Evolutionary conservation across 805 yeast genomes (phyloP).

Genomic region (Pichia rugopelliculosa): DNA sequence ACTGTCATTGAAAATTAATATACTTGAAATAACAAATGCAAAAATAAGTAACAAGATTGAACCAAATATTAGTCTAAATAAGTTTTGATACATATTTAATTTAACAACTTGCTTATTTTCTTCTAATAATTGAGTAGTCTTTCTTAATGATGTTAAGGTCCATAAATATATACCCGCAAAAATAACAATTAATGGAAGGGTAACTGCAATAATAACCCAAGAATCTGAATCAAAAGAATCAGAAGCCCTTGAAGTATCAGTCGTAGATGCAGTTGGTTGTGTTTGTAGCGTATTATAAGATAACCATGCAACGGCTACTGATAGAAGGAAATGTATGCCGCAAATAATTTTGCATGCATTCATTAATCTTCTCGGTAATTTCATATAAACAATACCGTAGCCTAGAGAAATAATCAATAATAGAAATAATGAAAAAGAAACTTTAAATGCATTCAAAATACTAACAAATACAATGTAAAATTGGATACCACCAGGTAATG

Average conservation of each 20-base stretch:
- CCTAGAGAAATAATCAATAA: constrained; percentile 83
- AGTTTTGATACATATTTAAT: constrained; percentile 72
- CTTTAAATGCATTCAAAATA: constrained; percentile 68
- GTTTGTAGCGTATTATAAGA: constrained; percentile 31
- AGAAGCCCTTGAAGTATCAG: constrained; percentile 36
- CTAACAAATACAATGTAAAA: constrained; percentile 74
- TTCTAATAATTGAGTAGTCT: constrained; percentile 64
- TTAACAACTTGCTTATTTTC: constrained; percentile 90
- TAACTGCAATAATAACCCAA: constrained; percentile 41
- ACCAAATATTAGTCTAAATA: constrained; percentile 66
- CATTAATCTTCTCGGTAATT: constrained; percentile 71
- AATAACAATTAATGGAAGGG: constrained; percentile 66
- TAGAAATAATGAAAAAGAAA: constrained; percentile 83
- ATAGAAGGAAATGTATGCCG: constrained; percentile 46
- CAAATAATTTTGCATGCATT: constrained; percentile 57
- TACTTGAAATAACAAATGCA: constrained; percentile 64
- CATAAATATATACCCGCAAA: constrained; percentile 67
- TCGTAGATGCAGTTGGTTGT: constrained; percentile 27
- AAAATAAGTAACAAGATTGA: constrained; percentile 64
- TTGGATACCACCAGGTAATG: constrained; percentile 41
- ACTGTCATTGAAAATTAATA: constrained; percentile 67
- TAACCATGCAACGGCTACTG: constrained; percentile 45
- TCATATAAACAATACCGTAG: constrained; percentile 88
- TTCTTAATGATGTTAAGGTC: constrained; percentile 64
- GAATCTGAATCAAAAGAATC: constrained; percentile 43